Evolutionary conservation across 2,329 filamentous ascomycete species (phyloP).

Genomic region (Metarhizium humberi): DNA sequence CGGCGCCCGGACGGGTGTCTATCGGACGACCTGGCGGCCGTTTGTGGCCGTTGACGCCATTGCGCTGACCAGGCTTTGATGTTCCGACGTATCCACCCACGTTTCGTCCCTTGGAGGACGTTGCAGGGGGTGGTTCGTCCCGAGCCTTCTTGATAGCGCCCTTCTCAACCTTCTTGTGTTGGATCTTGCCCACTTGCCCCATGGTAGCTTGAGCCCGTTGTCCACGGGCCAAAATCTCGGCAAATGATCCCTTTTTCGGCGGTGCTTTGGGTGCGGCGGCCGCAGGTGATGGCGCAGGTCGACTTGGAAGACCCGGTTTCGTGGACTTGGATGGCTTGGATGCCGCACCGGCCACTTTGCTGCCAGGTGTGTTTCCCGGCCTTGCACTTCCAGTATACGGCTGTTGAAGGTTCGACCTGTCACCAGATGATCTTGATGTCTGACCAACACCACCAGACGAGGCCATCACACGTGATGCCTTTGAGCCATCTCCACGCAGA

Average conservation of each 20-base stretch:
- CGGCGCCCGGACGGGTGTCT: conserved; percentile 1
- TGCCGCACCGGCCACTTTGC: conserved; percentile 15
- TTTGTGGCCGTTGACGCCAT: conserved; percentile 11
- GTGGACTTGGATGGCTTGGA: conserved; percentile 12
- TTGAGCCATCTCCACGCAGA: conserved; percentile 28
- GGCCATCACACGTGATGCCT: conserved; percentile 27
- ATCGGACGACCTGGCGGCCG: conserved; percentile 1
- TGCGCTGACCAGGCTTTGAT: conserved; percentile 18
- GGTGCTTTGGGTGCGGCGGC: conserved; percentile 33
- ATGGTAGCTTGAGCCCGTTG: conserved; percentile 54
- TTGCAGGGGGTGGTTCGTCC: conserved; percentile 22
- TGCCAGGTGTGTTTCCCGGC: conserved; percentile 13
- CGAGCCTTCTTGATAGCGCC: conserved; percentile 44
- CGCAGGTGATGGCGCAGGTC: conserved; percentile 15
- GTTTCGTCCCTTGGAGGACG: conserved; percentile 16
- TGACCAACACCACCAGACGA: conserved; percentile 8
- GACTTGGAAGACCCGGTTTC: conserved; percentile 11
- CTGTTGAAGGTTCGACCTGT: background rate
- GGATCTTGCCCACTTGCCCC: conserved; percentile 60
- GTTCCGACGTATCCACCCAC: conserved; percentile 21
- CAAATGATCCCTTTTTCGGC: conserved; percentile 65
- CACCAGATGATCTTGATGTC: background rate
- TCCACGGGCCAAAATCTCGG: conserved; percentile 64
- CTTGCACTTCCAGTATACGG: conserved; percentile 5
- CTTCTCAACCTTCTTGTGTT: conserved; percentile 65